Evolutionary conservation across 768 basidiomycete species (phyloP).

Genomic region (Suillus occidentalis): DNA sequence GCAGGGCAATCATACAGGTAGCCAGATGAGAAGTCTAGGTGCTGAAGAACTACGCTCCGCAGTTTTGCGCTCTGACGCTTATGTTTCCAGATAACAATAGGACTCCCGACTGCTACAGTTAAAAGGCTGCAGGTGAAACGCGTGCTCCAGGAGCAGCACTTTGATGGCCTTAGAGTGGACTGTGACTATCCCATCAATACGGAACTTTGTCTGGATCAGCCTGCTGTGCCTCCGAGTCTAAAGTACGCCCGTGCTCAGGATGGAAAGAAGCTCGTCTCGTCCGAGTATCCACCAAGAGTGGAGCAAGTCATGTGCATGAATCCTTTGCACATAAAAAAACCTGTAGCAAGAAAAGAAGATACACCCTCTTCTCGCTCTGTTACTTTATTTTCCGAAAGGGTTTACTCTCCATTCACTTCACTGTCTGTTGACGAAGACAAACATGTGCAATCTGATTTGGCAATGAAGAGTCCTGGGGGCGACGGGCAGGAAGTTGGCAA

Average conservation of each 20-base stretch:
- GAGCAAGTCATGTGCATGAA: neutral
- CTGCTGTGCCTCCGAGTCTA: no score
- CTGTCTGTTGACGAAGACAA: neutral
- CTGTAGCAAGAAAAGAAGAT: neutral
- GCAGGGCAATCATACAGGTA: neutral
- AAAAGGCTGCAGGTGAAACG: neutral
- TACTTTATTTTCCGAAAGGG: neutral
- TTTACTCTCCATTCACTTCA: neutral
- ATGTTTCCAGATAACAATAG: neutral
- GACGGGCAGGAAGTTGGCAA: neutral
- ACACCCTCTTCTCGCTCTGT: neutral
- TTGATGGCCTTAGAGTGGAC: neutral
- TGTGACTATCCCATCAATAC: no score
- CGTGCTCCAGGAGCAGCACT: neutral
- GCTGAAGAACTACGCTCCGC: neutral
- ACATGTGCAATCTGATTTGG: neutral
- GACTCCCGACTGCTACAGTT: neutral
- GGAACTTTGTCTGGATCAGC: neutral
- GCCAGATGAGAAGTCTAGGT: neutral
- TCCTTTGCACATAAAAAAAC: neutral
- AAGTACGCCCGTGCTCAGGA: constrained; percentile 1
- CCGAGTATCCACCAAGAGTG: neutral
- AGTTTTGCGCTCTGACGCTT: neutral
- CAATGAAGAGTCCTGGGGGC: neutral
- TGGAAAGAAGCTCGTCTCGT: constrained; percentile 1